Conservation (phyloP, 1,284 basidiomycete genomes). For the Baeospora myosura region DNA sequence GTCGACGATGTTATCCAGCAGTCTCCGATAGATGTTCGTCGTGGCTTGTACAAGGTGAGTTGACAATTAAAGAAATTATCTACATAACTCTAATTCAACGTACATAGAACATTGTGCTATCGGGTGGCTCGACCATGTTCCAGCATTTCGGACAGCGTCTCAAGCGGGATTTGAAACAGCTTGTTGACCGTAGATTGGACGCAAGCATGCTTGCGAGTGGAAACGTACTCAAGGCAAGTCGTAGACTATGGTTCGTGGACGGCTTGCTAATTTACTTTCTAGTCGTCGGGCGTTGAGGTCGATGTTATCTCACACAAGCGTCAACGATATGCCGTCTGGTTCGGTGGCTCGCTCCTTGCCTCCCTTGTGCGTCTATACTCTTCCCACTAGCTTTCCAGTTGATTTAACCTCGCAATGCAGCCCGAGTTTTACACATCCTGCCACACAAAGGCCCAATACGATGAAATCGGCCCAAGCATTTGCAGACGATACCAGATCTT, state of each 20-base stretch:
- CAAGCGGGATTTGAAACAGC: conserved; percentile 89
- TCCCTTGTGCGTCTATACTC: conserved; percentile 63
- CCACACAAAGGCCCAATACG: conserved; percentile 95
- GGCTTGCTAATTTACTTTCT: conserved; percentile 6
- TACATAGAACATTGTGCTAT: conserved; percentile 82
- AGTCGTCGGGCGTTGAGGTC: conserved; percentile 93
- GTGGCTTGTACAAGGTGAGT: conserved; percentile 86
- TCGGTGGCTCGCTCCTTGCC: conserved; percentile 90
- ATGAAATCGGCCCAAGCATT: conserved; percentile 94
- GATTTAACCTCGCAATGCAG: conserved; percentile 35
- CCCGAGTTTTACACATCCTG: conserved; percentile 98
- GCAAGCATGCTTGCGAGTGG: conserved; percentile 74
- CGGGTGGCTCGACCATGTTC: conserved; percentile 97
- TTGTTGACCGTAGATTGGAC: conserved; percentile 89
- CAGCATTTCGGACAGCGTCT: conserved; percentile 94
- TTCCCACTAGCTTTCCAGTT: too few relatives aligned
- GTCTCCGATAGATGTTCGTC: conserved; percentile 91
- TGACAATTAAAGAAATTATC: too few relatives aligned
- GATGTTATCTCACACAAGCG: conserved; percentile 98
- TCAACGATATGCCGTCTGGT: conserved; percentile 98
- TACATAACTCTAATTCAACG: conserved; percentile 1
- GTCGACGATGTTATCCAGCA: conserved; percentile 96
- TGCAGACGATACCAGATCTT: conserved; percentile 94
- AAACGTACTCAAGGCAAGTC: conserved; percentile 62
- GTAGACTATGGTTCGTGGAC: conserved; percentile 1